Evolutionary conservation across 2,329 filamentous ascomycete genomes (phyloP).

Genomic region (Fusarium floridanum): DNA sequence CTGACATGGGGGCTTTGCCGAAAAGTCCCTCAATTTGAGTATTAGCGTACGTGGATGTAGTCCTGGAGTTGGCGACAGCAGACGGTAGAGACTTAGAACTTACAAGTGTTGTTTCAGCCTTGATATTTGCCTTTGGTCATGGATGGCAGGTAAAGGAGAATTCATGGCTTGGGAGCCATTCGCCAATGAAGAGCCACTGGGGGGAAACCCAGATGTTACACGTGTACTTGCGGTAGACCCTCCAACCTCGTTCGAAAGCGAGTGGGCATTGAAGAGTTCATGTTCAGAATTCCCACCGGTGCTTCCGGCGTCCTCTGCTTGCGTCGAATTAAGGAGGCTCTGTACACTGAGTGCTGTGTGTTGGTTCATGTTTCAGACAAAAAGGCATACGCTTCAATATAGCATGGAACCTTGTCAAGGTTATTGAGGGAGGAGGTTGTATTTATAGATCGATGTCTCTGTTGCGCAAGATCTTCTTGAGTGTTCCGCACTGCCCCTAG

Average conservation of each 20-base stretch:
- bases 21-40: not conserved
- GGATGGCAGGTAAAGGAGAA: not conserved
- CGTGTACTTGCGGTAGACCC: not conserved
- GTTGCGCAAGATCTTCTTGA: not conserved
- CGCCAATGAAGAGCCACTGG: not conserved
- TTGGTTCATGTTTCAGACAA: not conserved
- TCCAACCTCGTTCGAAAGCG: not conserved
- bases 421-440: not conserved
- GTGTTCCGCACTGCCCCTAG: not conserved
- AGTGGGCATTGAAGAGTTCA: not conserved
- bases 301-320: not conserved
- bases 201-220: not conserved
- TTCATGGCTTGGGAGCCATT: not conserved
- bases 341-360: not conserved
- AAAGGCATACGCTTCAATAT: not conserved
- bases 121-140: not conserved
- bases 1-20: not conserved
- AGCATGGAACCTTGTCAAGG: not conserved
- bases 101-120: not conserved
- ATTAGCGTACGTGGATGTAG: not conserved
- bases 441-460: not conserved
- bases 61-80: not conserved
- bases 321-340: not conserved
- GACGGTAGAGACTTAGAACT: not conserved
- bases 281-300: not conserved